Evolutionary conservation across 148 eudicot genomes (phyloP).

Genomic region (Tetragonia tetragonoides): DNA sequence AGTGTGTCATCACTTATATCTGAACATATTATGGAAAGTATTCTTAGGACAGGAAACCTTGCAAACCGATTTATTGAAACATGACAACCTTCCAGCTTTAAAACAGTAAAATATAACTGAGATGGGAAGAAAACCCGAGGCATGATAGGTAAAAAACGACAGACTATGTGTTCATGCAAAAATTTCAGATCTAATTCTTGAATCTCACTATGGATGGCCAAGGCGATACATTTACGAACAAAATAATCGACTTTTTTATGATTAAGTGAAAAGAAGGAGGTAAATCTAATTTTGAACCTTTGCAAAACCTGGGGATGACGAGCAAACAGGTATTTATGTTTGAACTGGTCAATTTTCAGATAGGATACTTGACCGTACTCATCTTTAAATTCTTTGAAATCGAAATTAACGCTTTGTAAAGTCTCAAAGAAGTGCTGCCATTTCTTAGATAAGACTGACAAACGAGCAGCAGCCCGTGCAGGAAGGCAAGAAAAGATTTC

Average conservation of each 20-base stretch:
- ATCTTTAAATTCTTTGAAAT: not conserved
- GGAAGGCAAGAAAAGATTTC: slow-evolving; percentile 6
- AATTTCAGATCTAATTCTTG: slow-evolving; percentile 10
- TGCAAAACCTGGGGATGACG: not conserved
- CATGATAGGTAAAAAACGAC: not conserved
- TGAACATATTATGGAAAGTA: not conserved
- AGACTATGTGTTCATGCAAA: not conserved
- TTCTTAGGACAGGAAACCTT: slow-evolving; percentile 1
- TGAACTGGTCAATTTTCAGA: not conserved
- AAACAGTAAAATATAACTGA: not conserved
- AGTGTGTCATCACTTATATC: not conserved
- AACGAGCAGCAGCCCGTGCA: not conserved
- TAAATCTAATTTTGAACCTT: slow-evolving; percentile 1
- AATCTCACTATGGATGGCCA: slow-evolving; percentile 6
- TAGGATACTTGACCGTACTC: not conserved
- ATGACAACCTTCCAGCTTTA: slow-evolving; percentile 12
- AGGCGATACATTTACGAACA: not conserved
- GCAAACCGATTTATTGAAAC: not conserved
- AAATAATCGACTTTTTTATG: not conserved
- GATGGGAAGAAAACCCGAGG: not conserved
- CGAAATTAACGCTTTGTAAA: slow-evolving; percentile 2
- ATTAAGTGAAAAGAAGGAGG: not conserved
- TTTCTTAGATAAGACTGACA: slow-evolving; percentile 1
- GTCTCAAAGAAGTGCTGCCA: slow-evolving; percentile 6
- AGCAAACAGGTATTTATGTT: not conserved